Conservation (phyloP, 495 filamentous ascomycete genomes). For the Aspergillus wentii region DNA sequence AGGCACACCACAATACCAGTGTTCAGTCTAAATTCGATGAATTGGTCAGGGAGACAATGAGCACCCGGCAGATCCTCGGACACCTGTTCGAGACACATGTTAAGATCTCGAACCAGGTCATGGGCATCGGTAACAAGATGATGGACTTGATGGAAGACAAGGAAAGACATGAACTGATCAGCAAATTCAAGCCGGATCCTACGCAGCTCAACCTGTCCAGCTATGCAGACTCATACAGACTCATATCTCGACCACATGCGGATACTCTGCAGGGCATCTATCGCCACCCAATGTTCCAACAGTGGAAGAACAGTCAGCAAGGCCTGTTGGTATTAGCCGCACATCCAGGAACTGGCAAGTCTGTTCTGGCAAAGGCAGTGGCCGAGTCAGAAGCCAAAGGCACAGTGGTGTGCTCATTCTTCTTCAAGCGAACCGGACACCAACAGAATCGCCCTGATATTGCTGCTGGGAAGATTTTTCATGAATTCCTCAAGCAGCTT, state of each 20-base stretch:
- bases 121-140: too few relatives aligned
- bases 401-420: conserved; percentile 27
- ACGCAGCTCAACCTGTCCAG: neutral
- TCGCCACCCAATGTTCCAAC: neutral
- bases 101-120: neutral
- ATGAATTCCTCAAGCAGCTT: conserved; percentile 18
- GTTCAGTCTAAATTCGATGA: neutral
- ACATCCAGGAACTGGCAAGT: conserved; percentile 29
- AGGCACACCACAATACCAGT: neutral
- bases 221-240: neutral
- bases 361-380: conserved; percentile 21
- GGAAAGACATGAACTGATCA: neutral
- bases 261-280: neutral
- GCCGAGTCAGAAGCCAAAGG: neutral
- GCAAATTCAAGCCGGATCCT: conserved; percentile 1
- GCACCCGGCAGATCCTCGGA: neutral
- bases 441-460: conserved; percentile 13
- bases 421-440: conserved; percentile 29
- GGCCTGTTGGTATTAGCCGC: conserved; percentile 10
- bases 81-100: neutral
- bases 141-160: neutral
- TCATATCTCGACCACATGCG: neutral
- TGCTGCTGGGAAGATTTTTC: conserved; percentile 22
- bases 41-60: neutral
- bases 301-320: neutral